Conservation (phyloP, 2,329 filamentous ascomycete species). For the Penicillium crustosum region DNA sequence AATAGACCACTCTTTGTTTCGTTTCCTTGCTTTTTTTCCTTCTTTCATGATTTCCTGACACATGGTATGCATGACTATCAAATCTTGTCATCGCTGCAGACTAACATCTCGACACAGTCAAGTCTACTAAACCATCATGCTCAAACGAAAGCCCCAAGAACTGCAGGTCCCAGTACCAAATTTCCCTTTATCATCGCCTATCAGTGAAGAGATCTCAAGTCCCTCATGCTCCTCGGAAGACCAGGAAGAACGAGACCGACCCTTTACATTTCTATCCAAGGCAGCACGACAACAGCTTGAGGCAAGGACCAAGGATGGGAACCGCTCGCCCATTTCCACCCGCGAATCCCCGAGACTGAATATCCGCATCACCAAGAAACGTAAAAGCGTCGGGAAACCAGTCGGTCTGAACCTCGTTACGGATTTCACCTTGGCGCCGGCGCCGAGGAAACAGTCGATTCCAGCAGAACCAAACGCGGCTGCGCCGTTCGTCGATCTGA, state of each 20-base stretch:
- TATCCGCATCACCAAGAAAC: conserved; percentile 20
- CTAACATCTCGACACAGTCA: not conserved
- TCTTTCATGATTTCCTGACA: conserved; percentile 3
- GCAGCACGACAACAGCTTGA: conserved; percentile 23
- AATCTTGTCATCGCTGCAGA: not conserved
- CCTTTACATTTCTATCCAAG: conserved; percentile 35
- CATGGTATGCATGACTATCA: conserved; percentile 8
- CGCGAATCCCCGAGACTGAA: conserved; percentile 15
- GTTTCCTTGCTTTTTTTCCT: not conserved
- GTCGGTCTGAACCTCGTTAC: conserved; percentile 47
- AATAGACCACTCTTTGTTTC: conserved; percentile 15
- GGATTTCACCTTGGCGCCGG: conserved; percentile 34
- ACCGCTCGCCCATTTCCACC: conserved; percentile 2
- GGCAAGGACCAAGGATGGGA: conserved; percentile 9
- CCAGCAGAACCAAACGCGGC: conserved; percentile 10
- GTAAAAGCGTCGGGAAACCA: conserved; percentile 31
- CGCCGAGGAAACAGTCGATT: conserved; percentile 5
- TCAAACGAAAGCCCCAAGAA: conserved; percentile 24
- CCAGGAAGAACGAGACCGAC: conserved; percentile 27
- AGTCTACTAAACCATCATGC: conserved; percentile 18
- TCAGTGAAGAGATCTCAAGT: conserved; percentile 43
- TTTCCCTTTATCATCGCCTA: conserved; percentile 47
- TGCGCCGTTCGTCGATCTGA: conserved; percentile 37
- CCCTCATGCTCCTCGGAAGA: conserved; percentile 39
- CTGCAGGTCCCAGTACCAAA: conserved; percentile 36